Conservation (phyloP, 257 asterid species). For the Nicotiana obtusifolia region DNA sequence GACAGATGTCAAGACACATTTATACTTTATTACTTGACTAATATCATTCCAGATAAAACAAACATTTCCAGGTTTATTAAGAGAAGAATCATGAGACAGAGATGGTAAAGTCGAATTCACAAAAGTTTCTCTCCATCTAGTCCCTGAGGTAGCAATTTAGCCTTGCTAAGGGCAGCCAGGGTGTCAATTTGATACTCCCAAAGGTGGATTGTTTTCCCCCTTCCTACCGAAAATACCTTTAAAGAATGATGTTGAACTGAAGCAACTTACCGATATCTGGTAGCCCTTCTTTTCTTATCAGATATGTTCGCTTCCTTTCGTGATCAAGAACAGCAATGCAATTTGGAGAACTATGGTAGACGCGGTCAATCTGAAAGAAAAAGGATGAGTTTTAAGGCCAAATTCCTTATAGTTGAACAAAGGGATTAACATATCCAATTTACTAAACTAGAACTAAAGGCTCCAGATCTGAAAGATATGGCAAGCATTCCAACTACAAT, state of each 20-base stretch:
- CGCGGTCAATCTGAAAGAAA: slow-evolving; percentile 69
- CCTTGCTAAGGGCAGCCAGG: neutral
- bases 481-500: neutral
- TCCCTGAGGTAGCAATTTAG: neutral
- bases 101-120: neutral
- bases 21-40: neutral
- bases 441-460: neutral
- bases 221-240: neutral
- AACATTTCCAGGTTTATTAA: neutral
- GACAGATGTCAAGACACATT: neutral
- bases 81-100: neutral
- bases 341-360: slow-evolving; percentile 62
- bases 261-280: slow-evolving; percentile 70
- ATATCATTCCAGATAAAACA: neutral
- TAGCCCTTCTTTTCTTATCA: slow-evolving; percentile 72
- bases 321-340: slow-evolving; percentile 82
- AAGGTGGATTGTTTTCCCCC: neutral
- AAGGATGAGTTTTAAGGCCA: neutral
- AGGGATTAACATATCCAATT: neutral
- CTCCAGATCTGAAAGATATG: neutral
- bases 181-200: neutral
- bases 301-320: slow-evolving; percentile 75
- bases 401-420: neutral
- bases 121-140: neutral
- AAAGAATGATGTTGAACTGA: neutral